A percentile compares a stretch with the other conserved stretches of the same genome.
Evolutionary conservation across 371 early-diverging fungal genomes (phyloP).

Genomic region (Mucor plumbeus): DNA sequence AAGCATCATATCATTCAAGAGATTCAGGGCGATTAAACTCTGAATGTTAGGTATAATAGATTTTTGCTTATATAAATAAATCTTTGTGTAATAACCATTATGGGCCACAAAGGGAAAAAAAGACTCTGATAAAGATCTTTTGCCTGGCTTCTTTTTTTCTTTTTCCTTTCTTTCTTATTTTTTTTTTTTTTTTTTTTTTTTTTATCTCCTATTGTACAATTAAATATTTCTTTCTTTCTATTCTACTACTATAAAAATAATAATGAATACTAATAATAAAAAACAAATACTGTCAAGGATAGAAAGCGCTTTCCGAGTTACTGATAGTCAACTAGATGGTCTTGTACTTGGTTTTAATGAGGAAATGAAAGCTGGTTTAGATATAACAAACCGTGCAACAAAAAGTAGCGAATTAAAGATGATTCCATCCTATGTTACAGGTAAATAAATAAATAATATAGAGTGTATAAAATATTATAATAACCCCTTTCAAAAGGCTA

Average conservation of each 20-base stretch:
- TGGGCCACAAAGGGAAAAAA: conserved; percentile 3
- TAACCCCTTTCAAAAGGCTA: conserved; percentile 10
- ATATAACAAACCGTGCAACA: not conserved
- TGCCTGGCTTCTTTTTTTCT: conserved; percentile 9
- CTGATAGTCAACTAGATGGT: conserved; percentile 31
- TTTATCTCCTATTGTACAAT: not conserved
- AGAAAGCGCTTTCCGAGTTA: conserved; percentile 29
- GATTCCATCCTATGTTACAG: conserved; percentile 57
- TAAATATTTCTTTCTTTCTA: not conserved
- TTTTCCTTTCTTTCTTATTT: conserved; percentile 10
- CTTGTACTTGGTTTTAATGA: conserved; percentile 37
- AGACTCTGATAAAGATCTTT: not conserved
- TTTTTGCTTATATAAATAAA: conserved; percentile 7
- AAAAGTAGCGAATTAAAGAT: conserved; percentile 43
- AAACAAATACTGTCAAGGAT: conserved; percentile 7
- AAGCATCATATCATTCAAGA: not conserved
- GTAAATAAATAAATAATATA: not conserved
- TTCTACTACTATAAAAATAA: no score
- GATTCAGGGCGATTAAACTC: not conserved
- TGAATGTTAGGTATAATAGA: not conserved
- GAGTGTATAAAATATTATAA: no score
- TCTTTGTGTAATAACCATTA: not conserved
- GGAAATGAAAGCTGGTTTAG: conserved; percentile 50
- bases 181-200: conserved; percentile 12
- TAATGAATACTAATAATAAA: conserved; percentile 8